Conservation (phyloP, 345 rosid species). For the Salix dunnii region DNA sequence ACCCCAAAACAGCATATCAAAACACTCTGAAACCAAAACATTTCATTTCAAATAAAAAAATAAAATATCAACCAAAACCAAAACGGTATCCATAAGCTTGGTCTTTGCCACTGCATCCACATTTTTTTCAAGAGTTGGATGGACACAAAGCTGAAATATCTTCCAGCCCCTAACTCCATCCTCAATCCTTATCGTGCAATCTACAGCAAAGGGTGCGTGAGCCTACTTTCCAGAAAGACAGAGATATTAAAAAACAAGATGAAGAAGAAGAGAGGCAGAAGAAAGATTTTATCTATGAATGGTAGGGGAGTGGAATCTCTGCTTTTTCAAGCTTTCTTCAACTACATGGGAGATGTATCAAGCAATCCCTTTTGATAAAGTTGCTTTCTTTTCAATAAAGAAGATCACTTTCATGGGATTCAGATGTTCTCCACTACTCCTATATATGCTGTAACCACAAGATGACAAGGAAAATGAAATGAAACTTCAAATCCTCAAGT, state of each 20-base stretch:
- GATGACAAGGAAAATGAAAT: neutral
- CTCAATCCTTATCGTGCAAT: neutral
- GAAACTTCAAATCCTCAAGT: neutral
- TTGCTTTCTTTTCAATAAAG: neutral
- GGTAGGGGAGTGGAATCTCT: neutral
- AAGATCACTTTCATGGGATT: neutral
- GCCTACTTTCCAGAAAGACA: neutral
- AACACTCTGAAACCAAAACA: no score
- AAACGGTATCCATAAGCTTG: no score
- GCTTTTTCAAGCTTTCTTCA: neutral
- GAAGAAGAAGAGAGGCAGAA: neutral
- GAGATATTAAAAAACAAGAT: no score
- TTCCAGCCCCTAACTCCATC: neutral
- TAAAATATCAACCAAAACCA: no score
- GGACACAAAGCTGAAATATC: neutral
- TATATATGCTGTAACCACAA: neutral
- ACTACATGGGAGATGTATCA: neutral
- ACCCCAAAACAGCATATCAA: rapidly evolving
- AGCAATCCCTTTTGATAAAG: neutral
- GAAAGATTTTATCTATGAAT: neutral
- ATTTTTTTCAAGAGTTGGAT: neutral
- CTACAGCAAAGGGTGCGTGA: neutral
- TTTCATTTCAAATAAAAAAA: no score
- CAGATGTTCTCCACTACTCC: neutral
- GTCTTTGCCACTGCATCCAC: neutral